These are phyloP conservation scores for Lupinus albus DNA, from an alignment of 306 rosid species.

Conservation along the genomic window DNA sequence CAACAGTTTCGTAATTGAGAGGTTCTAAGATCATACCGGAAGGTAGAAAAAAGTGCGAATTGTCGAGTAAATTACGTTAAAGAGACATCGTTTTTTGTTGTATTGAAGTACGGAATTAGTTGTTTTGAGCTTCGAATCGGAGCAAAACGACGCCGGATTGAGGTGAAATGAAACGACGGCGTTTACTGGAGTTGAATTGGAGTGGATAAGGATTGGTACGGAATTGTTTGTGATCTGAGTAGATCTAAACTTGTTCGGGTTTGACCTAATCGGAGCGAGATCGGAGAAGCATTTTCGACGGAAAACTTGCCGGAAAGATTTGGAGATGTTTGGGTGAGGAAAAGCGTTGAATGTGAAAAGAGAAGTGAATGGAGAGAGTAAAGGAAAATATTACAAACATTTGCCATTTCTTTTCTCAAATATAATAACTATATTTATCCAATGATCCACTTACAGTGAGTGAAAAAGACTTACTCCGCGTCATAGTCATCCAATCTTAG, in stretches of 20 bases:
- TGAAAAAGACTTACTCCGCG: too few relatives aligned
- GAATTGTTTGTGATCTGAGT: conserved; percentile 44
- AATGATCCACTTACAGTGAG: too few relatives aligned
- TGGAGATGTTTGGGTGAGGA: conserved; percentile 1
- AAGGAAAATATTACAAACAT: too few relatives aligned
- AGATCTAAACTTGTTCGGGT: not conserved
- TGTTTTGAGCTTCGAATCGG: not conserved
- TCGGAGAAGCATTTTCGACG: conserved; percentile 6
- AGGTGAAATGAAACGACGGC: not conserved
- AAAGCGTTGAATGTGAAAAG: not conserved
- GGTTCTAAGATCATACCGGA: not conserved
- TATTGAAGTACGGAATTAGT: too few relatives aligned
- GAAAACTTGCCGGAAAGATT: conserved; percentile 27
- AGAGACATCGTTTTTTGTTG: not conserved
- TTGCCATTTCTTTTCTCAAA: too few relatives aligned
- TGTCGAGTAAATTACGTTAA: conserved; percentile 1
- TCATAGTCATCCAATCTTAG: too few relatives aligned
- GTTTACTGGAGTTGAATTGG: conserved; percentile 1
- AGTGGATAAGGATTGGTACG: not conserved
- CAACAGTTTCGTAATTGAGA: not conserved
- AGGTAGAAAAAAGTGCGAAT: not conserved
- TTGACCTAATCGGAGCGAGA: conserved; percentile 4
- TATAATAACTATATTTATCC: too few relatives aligned
- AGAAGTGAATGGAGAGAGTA: not conserved
- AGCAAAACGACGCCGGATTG: conserved; percentile 4